Percentiles rank a stretch among this genome's conserved stretches.
These are phyloP conservation scores for Verruconis gallopava DNA, from an alignment of 2,329 filamentous ascomycete genomes.

Conservation along the genomic window DNA sequence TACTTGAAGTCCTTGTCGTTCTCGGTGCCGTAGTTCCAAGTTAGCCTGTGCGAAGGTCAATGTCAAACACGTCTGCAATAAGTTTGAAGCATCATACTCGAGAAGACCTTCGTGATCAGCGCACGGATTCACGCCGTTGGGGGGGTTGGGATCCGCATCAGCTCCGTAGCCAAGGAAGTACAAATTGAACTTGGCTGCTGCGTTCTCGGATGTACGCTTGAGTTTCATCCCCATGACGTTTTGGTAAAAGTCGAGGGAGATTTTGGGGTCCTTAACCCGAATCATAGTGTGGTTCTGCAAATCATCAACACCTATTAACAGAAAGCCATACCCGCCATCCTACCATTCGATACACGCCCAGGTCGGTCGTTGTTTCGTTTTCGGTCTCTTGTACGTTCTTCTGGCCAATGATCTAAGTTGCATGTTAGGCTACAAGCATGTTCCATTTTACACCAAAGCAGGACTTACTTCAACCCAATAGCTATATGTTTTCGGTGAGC, in stretches of 20 bases:
- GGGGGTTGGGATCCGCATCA: slow-evolving; percentile 35
- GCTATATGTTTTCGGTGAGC: too few relatives aligned
- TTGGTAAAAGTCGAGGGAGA: slow-evolving; percentile 40
- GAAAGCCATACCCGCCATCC: neutral
- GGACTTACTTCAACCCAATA: slow-evolving; percentile 68
- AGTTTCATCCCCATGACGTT: slow-evolving; percentile 82
- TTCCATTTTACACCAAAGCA: too few relatives aligned
- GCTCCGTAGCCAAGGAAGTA: slow-evolving; percentile 77
- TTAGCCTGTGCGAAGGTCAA: too few relatives aligned
- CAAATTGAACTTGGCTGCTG: slow-evolving; percentile 65
- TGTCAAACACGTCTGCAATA: too few relatives aligned
- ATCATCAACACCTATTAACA: neutral
- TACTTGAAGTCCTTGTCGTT: slow-evolving; percentile 75
- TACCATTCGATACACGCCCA: slow-evolving; percentile 57
- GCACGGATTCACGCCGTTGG: slow-evolving; percentile 44
- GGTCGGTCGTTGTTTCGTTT: slow-evolving; percentile 57
- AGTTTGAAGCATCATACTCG: too few relatives aligned
- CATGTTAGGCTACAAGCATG: too few relatives aligned
- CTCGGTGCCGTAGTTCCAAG: slow-evolving; percentile 74
- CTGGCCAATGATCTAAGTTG: slow-evolving; percentile 62
- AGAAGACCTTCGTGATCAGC: slow-evolving; percentile 69
- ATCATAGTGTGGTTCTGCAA: slow-evolving; percentile 81
- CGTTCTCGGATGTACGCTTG: slow-evolving; percentile 57
- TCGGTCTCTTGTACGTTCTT: slow-evolving; percentile 61
- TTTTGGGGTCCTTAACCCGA: slow-evolving; percentile 58